Percentiles rank a stretch among this genome's conserved stretches.
Conservation (phyloP, 306 rosid genomes). For the Sindora glabra region DNA sequence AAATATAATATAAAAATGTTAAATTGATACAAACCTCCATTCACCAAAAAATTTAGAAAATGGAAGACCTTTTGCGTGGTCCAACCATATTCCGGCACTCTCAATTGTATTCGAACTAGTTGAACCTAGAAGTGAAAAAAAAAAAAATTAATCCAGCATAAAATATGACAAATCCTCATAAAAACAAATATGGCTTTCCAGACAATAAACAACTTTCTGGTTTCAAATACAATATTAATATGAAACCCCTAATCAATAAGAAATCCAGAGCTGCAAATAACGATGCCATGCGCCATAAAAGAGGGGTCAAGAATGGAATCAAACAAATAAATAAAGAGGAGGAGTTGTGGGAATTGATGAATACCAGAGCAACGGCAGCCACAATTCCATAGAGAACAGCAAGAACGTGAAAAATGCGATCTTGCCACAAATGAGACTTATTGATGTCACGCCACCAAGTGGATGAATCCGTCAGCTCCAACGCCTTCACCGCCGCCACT, state of each 20-base stretch:
- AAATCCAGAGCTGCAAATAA: not conserved
- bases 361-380: conserved; percentile 73
- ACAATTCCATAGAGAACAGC: conserved; percentile 74
- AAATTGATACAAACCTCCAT: conserved; percentile 73
- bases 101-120: conserved; percentile 86
- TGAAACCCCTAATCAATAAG: conserved; percentile 14
- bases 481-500: conserved; percentile 43
- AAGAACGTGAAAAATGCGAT: conserved; percentile 66
- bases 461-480: conserved; percentile 41
- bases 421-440: conserved; percentile 69
- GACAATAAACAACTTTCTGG: not conserved
- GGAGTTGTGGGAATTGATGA: too few species aligned
- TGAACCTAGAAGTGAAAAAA: conserved; percentile 48
- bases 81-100: conserved; percentile 99
- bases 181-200: not conserved
- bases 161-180: not conserved
- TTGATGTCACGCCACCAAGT: conserved; percentile 86
- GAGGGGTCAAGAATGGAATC: too few species aligned
- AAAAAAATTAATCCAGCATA: not conserved
- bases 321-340: too few species aligned
- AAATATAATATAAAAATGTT: not conserved
- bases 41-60: conserved; percentile 92
- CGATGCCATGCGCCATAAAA: not conserved
- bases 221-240: not conserved
- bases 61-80: conserved; percentile 99